Evolutionary conservation across 208 protist species (phyloP).

Genomic region (Crithidia fasciculata): DNA sequence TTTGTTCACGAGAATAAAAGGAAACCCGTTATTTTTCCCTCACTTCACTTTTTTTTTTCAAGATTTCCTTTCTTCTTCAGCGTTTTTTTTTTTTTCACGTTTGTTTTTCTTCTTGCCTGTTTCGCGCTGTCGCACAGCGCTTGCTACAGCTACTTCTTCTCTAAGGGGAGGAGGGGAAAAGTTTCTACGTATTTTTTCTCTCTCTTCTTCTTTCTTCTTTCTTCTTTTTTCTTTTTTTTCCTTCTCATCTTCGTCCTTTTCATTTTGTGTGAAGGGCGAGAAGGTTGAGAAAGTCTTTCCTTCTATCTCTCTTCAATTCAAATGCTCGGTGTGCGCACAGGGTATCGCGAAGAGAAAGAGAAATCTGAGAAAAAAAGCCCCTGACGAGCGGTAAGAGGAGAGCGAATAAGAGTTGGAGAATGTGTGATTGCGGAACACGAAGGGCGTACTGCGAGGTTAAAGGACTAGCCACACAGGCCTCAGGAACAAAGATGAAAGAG

Average conservation of each 20-base stretch:
- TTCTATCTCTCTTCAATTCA: background rate
- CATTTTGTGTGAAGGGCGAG: too few species aligned
- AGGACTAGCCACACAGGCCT: slow-evolving; percentile 13
- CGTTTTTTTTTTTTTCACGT: background rate
- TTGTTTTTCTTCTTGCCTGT: background rate
- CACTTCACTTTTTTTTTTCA: too few species aligned
- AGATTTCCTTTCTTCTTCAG: background rate
- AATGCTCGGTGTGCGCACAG: too few species aligned
- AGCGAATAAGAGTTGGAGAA: background rate
- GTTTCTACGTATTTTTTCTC: background rate
- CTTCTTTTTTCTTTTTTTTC: slow-evolving; percentile 18
- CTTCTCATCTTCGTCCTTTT: slow-evolving; percentile 10
- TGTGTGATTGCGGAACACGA: too few species aligned
- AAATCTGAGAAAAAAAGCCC: too few species aligned
- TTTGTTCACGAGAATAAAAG: too few species aligned
- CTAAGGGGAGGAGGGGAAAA: too few species aligned
- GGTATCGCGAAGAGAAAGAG: too few species aligned
- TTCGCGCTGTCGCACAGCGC: too few species aligned
- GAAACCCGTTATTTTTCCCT: too few species aligned
- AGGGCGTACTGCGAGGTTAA: background rate
- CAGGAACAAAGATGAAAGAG: background rate
- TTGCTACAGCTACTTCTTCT: too few species aligned
- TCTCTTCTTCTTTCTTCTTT: background rate
- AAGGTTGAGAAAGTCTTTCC: too few species aligned
- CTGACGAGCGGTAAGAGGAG: background rate